These are phyloP conservation scores for Pulveroboletus sp. DNA, from an alignment of 768 basidiomycete genomes.

Conservation along the genomic window DNA sequence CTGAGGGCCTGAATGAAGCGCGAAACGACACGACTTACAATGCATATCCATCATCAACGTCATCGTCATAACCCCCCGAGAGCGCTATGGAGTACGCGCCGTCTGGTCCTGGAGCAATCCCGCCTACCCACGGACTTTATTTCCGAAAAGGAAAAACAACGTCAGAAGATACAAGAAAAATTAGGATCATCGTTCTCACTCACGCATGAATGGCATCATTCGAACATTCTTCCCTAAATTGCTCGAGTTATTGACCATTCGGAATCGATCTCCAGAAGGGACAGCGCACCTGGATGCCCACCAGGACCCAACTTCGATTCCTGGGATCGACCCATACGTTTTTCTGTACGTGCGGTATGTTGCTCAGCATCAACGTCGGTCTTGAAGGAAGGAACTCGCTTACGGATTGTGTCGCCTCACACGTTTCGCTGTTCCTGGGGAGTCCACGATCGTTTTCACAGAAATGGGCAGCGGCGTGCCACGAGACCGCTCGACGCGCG, in stretches of 20 bases:
- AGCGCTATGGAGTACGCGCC: slow-evolving; percentile 86
- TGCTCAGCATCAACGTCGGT: slow-evolving; percentile 19
- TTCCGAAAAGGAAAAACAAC: neutral
- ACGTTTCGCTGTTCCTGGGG: slow-evolving; percentile 32
- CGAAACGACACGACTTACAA: slow-evolving; percentile 50
- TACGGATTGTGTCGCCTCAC: slow-evolving; percentile 35
- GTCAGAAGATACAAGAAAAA: neutral
- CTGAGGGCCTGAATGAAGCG: neutral
- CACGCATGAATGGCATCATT: slow-evolving; percentile 82
- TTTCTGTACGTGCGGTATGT: slow-evolving; percentile 45
- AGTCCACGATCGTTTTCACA: slow-evolving; percentile 35
- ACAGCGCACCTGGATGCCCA: slow-evolving; percentile 63
- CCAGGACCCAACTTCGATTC: slow-evolving; percentile 74
- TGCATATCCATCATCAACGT: slow-evolving; percentile 75
- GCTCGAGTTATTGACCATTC: neutral
- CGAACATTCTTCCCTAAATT: slow-evolving; percentile 56
- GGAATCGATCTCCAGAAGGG: neutral
- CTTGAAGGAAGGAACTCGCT: slow-evolving; percentile 1
- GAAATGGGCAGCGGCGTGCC: slow-evolving; percentile 37
- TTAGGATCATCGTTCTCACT: slow-evolving; percentile 26
- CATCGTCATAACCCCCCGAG: slow-evolving; percentile 86
- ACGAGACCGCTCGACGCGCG: slow-evolving; percentile 35
- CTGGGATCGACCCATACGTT: slow-evolving; percentile 77
- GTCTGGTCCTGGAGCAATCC: slow-evolving; percentile 56
- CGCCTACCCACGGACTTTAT: slow-evolving; percentile 74